Evolutionary conservation across 257 asterid genomes (phyloP).

Genomic region (Jaltomata sinuosa): DNA sequence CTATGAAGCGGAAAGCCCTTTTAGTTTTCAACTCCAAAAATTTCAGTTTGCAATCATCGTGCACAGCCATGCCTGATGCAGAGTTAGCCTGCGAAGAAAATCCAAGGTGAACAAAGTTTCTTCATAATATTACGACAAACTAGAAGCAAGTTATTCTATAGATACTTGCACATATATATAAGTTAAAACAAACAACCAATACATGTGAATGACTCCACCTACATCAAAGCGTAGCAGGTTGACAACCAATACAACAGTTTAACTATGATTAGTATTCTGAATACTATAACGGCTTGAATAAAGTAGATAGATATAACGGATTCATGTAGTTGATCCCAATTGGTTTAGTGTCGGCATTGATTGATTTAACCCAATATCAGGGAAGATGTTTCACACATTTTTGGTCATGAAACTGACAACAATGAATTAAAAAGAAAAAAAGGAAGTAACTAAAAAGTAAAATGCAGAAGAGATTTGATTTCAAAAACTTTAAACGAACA

Average conservation of each 20-base stretch:
- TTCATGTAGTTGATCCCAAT: not conserved
- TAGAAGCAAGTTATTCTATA: not conserved
- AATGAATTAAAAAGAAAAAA: not conserved
- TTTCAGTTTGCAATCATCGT: slow-evolving; percentile 3
- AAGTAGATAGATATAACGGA: not conserved
- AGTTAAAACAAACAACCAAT: not conserved
- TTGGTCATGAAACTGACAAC: not conserved
- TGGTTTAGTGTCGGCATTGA: not conserved
- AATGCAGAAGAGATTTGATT: not conserved
- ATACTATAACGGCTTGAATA: not conserved
- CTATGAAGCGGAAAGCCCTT: not conserved
- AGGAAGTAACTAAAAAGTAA: not conserved
- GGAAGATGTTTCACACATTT: not conserved
- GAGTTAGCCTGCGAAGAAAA: not conserved
- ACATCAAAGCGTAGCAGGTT: not conserved
- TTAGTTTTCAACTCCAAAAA: slow-evolving; percentile 1
- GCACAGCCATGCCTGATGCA: slow-evolving; percentile 5
- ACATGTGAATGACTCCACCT: not conserved
- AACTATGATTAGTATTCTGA: not conserved
- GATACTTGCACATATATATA: not conserved
- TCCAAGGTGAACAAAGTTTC: not conserved
- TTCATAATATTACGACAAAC: not conserved
- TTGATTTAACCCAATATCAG: not conserved
- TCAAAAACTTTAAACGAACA: not conserved
- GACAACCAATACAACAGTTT: not conserved